Percentiles rank a stretch among this genome's conserved stretches.
These are phyloP conservation scores for Trichaptum fuscoviolaceum DNA, from an alignment of 768 basidiomycete genomes.

Conservation along the genomic window DNA sequence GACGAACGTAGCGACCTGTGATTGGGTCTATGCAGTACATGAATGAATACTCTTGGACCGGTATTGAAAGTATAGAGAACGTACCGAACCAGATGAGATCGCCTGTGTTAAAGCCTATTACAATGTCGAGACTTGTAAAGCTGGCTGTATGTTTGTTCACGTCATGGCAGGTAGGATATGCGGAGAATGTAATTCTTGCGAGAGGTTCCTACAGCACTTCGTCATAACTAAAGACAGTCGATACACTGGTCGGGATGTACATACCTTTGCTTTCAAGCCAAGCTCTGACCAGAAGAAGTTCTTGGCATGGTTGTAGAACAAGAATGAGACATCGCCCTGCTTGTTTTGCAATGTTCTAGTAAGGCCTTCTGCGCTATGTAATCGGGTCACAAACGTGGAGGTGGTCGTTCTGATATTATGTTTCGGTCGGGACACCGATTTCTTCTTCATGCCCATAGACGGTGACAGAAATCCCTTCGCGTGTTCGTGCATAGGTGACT, in stretches of 20 bases:
- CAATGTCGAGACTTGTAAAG: slow-evolving; percentile 73
- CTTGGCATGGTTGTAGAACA: slow-evolving; percentile 86
- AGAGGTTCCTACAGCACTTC: slow-evolving; percentile 67
- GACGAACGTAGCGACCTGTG: slow-evolving; percentile 72
- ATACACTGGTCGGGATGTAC: slow-evolving; percentile 12
- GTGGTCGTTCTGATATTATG: slow-evolving; percentile 88
- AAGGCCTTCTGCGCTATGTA: slow-evolving; percentile 77
- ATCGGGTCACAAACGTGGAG: slow-evolving; percentile 86
- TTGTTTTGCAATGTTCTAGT: slow-evolving; percentile 66
- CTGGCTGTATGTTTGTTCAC: slow-evolving; percentile 77
- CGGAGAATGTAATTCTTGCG: slow-evolving; percentile 77
- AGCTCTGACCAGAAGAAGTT: slow-evolving; percentile 83
- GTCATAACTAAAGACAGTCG: background rate
- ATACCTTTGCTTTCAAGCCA: slow-evolving; percentile 79
- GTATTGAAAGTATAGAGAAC: slow-evolving; percentile 15
- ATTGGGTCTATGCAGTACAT: slow-evolving; percentile 56
- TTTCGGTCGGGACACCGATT: slow-evolving; percentile 65
- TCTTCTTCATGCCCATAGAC: slow-evolving; percentile 51
- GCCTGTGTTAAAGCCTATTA: slow-evolving; percentile 92
- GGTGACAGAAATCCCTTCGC: slow-evolving; percentile 60
- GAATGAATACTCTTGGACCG: background rate
- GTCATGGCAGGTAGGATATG: slow-evolving; percentile 87
- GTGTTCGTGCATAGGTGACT: slow-evolving; percentile 33
- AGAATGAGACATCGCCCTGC: slow-evolving; percentile 79
- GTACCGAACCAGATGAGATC: slow-evolving; percentile 93